These are phyloP conservation scores for Arthrobotrys megalospora DNA, from an alignment of 2,329 filamentous ascomycete species.

Conservation along the genomic window DNA sequence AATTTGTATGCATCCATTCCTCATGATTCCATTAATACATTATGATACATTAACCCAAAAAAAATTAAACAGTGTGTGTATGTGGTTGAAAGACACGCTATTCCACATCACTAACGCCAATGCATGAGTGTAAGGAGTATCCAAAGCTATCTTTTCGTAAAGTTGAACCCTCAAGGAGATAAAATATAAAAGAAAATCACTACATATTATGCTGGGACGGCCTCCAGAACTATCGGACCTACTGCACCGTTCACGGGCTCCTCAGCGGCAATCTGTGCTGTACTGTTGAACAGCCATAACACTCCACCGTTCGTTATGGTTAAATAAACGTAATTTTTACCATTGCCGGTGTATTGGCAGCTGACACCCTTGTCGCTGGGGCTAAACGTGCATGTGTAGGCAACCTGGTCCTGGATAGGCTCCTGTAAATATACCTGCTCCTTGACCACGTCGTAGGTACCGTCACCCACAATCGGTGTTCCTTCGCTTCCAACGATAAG, in stretches of 20 bases:
- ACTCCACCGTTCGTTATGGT: not conserved
- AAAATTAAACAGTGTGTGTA: not conserved
- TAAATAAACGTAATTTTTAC: not conserved
- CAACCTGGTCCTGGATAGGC: not conserved
- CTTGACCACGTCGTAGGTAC: not conserved
- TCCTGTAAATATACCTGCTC: slow-evolving; percentile 25
- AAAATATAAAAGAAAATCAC: not conserved
- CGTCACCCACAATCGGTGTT: slow-evolving; percentile 17
- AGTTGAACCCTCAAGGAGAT: not conserved
- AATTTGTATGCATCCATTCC: not conserved
- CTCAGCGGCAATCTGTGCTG: not conserved
- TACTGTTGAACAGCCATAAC: not conserved
- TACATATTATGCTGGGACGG: not conserved
- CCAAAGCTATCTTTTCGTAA: not conserved
- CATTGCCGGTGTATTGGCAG: slow-evolving; percentile 3
- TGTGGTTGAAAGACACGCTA: not conserved
- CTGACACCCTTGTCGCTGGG: not conserved
- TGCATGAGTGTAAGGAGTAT: not conserved
- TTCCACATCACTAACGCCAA: slow-evolving; percentile 28
- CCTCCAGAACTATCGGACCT: slow-evolving; percentile 21
- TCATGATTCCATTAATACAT: slow-evolving; percentile 27
- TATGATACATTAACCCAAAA: slow-evolving; percentile 16
- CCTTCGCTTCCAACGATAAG: not conserved
- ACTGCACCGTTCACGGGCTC: not conserved
- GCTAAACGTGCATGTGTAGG: slow-evolving; percentile 7